Evolutionary conservation across 371 early-diverging fungal genomes (phyloP).

Genomic region (Mortierella sp.): DNA sequence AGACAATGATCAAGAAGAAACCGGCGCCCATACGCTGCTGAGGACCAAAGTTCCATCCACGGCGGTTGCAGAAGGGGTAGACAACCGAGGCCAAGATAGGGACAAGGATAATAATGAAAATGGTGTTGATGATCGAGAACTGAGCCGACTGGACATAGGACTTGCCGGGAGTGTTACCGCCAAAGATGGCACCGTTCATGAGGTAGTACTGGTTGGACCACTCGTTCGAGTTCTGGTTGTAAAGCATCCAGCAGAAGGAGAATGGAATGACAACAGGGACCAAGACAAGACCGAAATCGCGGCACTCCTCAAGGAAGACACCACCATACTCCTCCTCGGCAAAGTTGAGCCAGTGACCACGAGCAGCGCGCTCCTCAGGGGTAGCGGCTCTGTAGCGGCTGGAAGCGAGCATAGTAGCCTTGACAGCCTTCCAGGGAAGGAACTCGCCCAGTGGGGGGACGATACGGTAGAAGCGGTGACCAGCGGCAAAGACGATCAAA

Average conservation of each 20-base stretch:
- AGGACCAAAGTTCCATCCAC: slow-evolving; percentile 55
- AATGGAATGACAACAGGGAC: slow-evolving; percentile 57
- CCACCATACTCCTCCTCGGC: slow-evolving; percentile 51
- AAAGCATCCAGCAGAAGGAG: slow-evolving; percentile 68
- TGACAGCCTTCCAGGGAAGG: slow-evolving; percentile 57
- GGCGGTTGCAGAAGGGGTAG: slow-evolving; percentile 59
- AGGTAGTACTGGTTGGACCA: slow-evolving; percentile 34
- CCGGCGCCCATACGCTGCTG: slow-evolving; percentile 64
- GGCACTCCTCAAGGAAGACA: slow-evolving; percentile 57
- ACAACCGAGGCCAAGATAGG: slow-evolving; percentile 64
- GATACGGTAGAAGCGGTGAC: slow-evolving; percentile 63
- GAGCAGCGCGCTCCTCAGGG: slow-evolving; percentile 37
- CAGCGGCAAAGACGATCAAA: slow-evolving; percentile 57
- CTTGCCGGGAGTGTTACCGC: slow-evolving; percentile 9
- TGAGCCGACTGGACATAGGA: slow-evolving; percentile 30
- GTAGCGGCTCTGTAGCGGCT: slow-evolving; percentile 19
- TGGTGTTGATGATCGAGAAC: slow-evolving; percentile 49
- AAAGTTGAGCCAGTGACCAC: slow-evolving; percentile 51
- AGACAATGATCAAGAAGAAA: slow-evolving; percentile 53
- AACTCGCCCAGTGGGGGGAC: slow-evolving; percentile 65
- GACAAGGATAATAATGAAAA: slow-evolving; percentile 66
- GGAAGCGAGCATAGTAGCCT: slow-evolving; percentile 31
- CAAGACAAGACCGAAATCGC: slow-evolving; percentile 57
- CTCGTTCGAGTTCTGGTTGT: slow-evolving; percentile 56
- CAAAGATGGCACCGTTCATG: slow-evolving; percentile 55